These are phyloP conservation scores for Pythium chondricola DNA, from an alignment of 352 stramenopile genomes.

Conservation along the genomic window DNA sequence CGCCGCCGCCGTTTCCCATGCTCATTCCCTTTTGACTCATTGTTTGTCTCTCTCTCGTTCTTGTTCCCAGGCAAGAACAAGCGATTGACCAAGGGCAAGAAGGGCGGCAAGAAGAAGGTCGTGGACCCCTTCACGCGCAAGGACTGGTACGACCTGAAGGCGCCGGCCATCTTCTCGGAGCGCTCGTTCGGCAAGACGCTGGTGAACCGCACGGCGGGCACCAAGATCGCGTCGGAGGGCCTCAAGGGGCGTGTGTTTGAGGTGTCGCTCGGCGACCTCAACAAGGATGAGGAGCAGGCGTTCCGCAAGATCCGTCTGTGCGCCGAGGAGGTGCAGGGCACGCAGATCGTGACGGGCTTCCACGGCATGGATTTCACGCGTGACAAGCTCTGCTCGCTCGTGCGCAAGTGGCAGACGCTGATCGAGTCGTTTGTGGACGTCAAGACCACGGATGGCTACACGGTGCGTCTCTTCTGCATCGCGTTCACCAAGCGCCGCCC, in stretches of 20 bases:
- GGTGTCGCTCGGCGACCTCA: conserved; percentile 97
- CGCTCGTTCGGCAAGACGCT: conserved; percentile 98
- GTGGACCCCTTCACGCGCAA: conserved; percentile 99
- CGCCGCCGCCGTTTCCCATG: too few relatives aligned
- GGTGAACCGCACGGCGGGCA: conserved; percentile 95
- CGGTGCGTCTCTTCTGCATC: conserved; percentile 99
- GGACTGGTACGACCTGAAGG: conserved; percentile 97
- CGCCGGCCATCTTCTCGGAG: conserved; percentile 96
- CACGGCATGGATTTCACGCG: conserved; percentile 93
- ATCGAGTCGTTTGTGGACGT: conserved; percentile 99
- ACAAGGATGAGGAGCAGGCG: conserved; percentile 96
- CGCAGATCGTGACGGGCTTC: conserved; percentile 82
- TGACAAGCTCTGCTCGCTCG: conserved; percentile 99
- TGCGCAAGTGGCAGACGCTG: conserved; percentile 99
- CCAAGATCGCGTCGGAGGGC: conserved; percentile 97
- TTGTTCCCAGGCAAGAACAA: conserved; percentile 83
- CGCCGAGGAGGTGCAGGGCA: conserved; percentile 96
- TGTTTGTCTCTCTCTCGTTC: background rate
- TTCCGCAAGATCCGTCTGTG: conserved; percentile 99
- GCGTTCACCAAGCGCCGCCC: conserved; percentile 99
- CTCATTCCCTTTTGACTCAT: too few relatives aligned
- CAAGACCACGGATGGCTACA: conserved; percentile 99
- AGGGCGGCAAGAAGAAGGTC: conserved; percentile 90
- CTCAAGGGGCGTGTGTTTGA: conserved; percentile 99
- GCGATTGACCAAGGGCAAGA: conserved; percentile 89